Evolutionary conservation across 2,329 filamentous ascomycete species (phyloP).

Genomic region (Colletotrichum truncatum): DNA sequence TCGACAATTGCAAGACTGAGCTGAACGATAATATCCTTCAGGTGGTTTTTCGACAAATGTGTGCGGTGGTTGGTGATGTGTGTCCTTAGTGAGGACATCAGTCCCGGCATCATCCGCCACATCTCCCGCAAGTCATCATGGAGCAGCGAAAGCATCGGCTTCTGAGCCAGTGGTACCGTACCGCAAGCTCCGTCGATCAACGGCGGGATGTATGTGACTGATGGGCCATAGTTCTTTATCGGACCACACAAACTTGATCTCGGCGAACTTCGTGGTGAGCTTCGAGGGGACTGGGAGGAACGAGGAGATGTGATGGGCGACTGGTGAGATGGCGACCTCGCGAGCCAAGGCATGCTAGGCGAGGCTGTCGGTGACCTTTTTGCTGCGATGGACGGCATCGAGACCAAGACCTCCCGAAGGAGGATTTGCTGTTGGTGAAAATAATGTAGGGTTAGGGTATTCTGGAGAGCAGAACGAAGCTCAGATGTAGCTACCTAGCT

Average conservation of each 20-base stretch:
- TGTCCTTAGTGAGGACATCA: constrained; percentile 34
- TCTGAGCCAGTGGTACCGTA: constrained; percentile 40
- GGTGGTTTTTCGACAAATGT: constrained; percentile 33
- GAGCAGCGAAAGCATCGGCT: constrained; percentile 33
- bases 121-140: constrained; percentile 34
- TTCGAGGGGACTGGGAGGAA: background rate
- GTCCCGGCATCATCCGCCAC: constrained; percentile 32
- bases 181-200: constrained; percentile 46
- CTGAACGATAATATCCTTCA: constrained; percentile 36
- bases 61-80: constrained; percentile 28
- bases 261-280: constrained; percentile 22
- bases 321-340: constrained; percentile 28
- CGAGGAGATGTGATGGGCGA: constrained; percentile 20
- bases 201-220: constrained; percentile 44
- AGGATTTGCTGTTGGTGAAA: too few species aligned
- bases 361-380: constrained; percentile 25
- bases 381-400: constrained; percentile 29
- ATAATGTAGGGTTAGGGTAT: too few species aligned
- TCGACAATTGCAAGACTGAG: constrained; percentile 36
- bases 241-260: constrained; percentile 14
- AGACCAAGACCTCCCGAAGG: background rate
- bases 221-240: constrained; percentile 29
- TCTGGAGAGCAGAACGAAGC: too few species aligned
- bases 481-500: background rate
- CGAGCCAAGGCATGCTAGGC: constrained; percentile 26